These are phyloP conservation scores for Lentinula detonsa DNA, from an alignment of 768 basidiomycete genomes.

Conservation along the genomic window DNA sequence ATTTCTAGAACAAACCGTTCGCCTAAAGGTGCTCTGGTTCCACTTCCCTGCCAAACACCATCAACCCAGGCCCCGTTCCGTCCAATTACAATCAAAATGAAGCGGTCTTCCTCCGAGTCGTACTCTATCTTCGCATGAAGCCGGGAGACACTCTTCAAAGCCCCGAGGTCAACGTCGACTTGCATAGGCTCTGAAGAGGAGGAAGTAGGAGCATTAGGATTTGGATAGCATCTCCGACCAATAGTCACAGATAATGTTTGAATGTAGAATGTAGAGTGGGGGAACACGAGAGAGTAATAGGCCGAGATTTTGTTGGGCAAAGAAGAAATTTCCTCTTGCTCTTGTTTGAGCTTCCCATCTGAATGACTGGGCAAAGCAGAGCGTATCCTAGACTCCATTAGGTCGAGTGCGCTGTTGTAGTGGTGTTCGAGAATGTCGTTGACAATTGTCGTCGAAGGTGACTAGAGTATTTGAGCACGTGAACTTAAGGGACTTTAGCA, in stretches of 20 bases:
- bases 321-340: slow-evolving; percentile 26
- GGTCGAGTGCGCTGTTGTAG: slow-evolving; percentile 7
- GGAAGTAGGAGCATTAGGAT: slow-evolving; percentile 39
- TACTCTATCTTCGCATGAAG: slow-evolving; percentile 95
- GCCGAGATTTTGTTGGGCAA: slow-evolving; percentile 79
- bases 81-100: slow-evolving; percentile 88
- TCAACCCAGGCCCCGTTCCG: slow-evolving; percentile 98
- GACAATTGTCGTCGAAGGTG: slow-evolving; percentile 7
- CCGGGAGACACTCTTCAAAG: slow-evolving; percentile 95
- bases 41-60: slow-evolving; percentile 90
- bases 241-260: slow-evolving; percentile 93
- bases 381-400: slow-evolving; percentile 39
- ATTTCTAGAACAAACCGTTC: slow-evolving; percentile 53
- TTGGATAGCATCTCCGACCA: slow-evolving; percentile 77
- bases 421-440: slow-evolving; percentile 17
- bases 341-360: slow-evolving; percentile 16
- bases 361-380: slow-evolving; percentile 27
- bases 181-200: slow-evolving; percentile 48
- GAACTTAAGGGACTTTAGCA: background rate
- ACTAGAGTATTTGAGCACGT: background rate
- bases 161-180: slow-evolving; percentile 89
- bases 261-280: slow-evolving; percentile 93
- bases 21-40: slow-evolving; percentile 77
- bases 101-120: slow-evolving; percentile 83
- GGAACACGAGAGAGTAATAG: slow-evolving; percentile 92